Base-by-base conservation (phyloP, 345 rosid species). In the Rhodamnia rubescens region DNA sequence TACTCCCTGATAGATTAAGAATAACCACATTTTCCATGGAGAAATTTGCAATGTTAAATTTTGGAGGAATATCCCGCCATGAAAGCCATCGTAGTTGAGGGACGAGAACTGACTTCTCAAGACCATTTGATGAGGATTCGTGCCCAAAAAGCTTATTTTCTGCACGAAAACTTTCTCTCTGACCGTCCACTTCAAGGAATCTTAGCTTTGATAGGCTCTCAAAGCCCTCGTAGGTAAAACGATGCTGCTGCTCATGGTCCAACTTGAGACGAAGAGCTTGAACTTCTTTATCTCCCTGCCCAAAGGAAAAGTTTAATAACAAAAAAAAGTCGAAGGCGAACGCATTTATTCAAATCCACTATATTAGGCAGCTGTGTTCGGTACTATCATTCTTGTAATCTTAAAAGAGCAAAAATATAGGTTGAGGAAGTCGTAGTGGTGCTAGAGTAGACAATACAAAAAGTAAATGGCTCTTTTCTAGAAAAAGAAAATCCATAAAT, bases 101-200 rank as follows among this genome's bases (percentile, higher is more conserved):
- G 7, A 26, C 52, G 47, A 64, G 64, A 11, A 40, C 1, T 32
- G 3, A 84, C 51, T 75, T 69, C 59, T 7, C 9, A 58, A 13
- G 8, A n/a, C 5, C 0, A n/a, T 58, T 14, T n/a, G 36, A 58
- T 5, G 32, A 8, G 4, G 2, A 9, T 61, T 6, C 0, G 1
- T 0, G 40, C 5, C 42, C 3, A 14, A 0, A 0, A 61, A 29
- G 21, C 42, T 0, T 0, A 5, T 0, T 15, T 61, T 61, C 0
- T 1, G 0, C 74, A 27, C 0, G 5, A 27, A 14, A 27, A 14
- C 14, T 6, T 59, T 5, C 7, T 0, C 1, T 12, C 7, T 0
- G 2, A 13, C 18, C 0, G 3, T 6, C 0, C 1, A 59, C 2
- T 59, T 59, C 10, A 14, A 59, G 74, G 10, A 59, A 59, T 20